phyloP scores from a whole-genome alignment of 331 rosid species.

The Spiraea crenata region DNA sequence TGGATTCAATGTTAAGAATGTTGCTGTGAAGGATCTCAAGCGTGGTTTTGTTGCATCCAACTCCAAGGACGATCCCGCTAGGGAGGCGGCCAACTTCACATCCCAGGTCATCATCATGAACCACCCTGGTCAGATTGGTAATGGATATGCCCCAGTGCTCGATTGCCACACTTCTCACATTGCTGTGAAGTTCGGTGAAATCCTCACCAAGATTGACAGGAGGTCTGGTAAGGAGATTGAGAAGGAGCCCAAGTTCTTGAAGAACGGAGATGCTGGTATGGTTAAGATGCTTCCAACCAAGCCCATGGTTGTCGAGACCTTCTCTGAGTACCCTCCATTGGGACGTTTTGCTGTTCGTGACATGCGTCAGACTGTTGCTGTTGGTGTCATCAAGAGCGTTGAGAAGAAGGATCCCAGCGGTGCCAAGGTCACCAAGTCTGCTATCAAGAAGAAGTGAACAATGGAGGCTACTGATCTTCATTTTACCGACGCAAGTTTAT shows the following conservation, averaged over 20 bases:
- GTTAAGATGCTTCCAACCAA: conserved; percentile 49
- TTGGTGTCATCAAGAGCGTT: conserved; percentile 64
- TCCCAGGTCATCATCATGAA: conserved; percentile 41
- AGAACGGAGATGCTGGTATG: conserved; percentile 33
- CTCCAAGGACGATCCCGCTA: conserved; percentile 41
- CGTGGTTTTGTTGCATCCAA: conserved; percentile 35
- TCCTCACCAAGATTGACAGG: conserved; percentile 32
- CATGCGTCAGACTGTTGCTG: conserved; percentile 60
- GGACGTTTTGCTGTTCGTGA: conserved; percentile 35
- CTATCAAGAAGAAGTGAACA: conserved; percentile 74
- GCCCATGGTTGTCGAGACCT: conserved; percentile 52
- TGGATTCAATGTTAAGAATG: conserved; percentile 46
- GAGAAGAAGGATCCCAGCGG: conserved; percentile 74
- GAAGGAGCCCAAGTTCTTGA: conserved; percentile 35
- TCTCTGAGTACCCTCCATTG: conserved; percentile 33
- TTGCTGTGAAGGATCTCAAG: conserved; percentile 33
- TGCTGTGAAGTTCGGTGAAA: conserved; percentile 29
- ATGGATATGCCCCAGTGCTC: conserved; percentile 44
- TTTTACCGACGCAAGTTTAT: neutral
- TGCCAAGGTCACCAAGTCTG: conserved; percentile 66
- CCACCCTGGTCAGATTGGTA: conserved; percentile 46
- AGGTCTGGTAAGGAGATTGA: conserved; percentile 35
- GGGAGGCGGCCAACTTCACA: conserved; percentile 32
- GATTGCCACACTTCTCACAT: conserved; percentile 52
- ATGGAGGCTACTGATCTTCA: conserved; percentile 1